phyloP scores from a whole-genome alignment of 23 red algal genomes.

The Gracilariopsis chorda region DNA sequence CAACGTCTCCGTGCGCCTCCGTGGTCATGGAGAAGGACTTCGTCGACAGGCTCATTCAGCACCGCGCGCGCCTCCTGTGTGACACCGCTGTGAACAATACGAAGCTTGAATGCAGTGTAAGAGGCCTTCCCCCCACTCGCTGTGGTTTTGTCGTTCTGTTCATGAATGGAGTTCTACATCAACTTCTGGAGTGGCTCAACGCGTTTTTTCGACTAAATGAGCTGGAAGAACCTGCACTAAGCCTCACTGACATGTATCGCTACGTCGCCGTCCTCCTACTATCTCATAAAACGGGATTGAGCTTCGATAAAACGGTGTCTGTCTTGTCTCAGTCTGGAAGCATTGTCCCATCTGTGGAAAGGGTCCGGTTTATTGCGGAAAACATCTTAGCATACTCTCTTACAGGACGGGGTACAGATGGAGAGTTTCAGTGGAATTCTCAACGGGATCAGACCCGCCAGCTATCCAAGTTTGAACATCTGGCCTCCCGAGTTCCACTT shows the following conservation, averaged over 20 bases:
- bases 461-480: conserved; percentile 24
- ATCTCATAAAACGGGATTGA: conserved; percentile 17
- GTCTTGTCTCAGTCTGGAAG: background rate
- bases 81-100: too few species aligned
- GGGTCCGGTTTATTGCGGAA: conserved; percentile 14
- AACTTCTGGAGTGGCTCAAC: too few species aligned
- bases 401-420: background rate
- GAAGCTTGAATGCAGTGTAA: too few species aligned
- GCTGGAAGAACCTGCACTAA: too few species aligned
- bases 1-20: too few species aligned
- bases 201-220: too few species aligned
- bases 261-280: conserved; percentile 7
- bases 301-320: background rate
- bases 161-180: too few species aligned
- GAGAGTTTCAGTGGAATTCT: background rate
- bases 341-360: background rate
- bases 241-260: conserved; percentile 11
- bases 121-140: too few species aligned
- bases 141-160: too few species aligned
- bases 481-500: conserved; percentile 25
- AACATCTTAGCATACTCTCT: background rate
- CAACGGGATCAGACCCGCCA: conserved; percentile 5
- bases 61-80: too few species aligned
- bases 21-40: too few species aligned
- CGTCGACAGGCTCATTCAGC: too few species aligned